Evolutionary conservation across 345 rosid genomes (phyloP).

Genomic region (Physaria fendleri): DNA sequence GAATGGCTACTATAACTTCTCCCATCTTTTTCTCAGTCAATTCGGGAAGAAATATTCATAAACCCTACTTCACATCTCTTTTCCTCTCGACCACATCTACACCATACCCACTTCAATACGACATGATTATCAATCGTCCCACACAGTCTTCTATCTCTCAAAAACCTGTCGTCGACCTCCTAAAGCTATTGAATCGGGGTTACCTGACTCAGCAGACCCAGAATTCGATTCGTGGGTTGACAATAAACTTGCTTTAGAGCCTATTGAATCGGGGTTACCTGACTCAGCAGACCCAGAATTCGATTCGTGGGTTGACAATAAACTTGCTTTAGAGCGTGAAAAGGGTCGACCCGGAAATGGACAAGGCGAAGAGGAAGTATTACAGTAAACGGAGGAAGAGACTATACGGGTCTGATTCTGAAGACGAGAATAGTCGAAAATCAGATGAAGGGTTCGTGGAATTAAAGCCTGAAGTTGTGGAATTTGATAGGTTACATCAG

Average conservation of each 20-base stretch:
- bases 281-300: slow-evolving; percentile 37
- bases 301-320: slow-evolving; percentile 80
- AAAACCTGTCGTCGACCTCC: slow-evolving; percentile 40
- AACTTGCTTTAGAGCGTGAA: slow-evolving; percentile 41
- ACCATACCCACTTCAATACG: slow-evolving; percentile 82
- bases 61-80: slow-evolving; percentile 23
- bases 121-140: slow-evolving; percentile 72
- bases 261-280: no score
- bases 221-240: no score
- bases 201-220: no score
- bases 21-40: slow-evolving; percentile 24
- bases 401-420: slow-evolving; percentile 89
- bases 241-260: no score
- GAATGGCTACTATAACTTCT: background rate
- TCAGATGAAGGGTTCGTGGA: slow-evolving; percentile 71
- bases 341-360: slow-evolving; percentile 46
- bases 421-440: slow-evolving; percentile 45
- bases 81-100: slow-evolving; percentile 59
- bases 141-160: slow-evolving; percentile 40
- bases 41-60: slow-evolving; percentile 19
- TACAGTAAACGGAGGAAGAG: slow-evolving; percentile 76
- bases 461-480: slow-evolving; percentile 76
- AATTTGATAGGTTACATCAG: slow-evolving; percentile 71
- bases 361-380: slow-evolving; percentile 80
- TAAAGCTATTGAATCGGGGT: slow-evolving; percentile 29